Percentiles rank a stretch among this genome's conserved stretches.
These are phyloP conservation scores for Macrotyloma uniflorum DNA, from an alignment of 306 rosid genomes.

Conservation along the genomic window DNA sequence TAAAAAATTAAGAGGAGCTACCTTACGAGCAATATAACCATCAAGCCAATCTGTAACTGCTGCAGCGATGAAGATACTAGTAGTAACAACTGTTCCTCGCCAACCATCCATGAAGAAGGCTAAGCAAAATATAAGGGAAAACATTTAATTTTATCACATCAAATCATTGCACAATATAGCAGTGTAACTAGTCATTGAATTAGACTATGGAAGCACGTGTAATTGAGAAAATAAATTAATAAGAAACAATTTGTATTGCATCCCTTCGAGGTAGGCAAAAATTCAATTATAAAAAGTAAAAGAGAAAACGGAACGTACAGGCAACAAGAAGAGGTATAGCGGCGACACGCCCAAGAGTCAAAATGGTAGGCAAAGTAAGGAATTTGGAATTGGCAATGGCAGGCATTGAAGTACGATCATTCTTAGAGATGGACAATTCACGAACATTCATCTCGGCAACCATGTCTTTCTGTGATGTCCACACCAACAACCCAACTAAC, in stretches of 20 bases:
- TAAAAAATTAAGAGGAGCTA: slow-evolving; percentile 25
- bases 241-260: slow-evolving; percentile 1
- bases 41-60: slow-evolving; percentile 99
- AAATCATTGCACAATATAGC: background rate
- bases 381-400: slow-evolving; percentile 55
- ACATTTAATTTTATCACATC: background rate
- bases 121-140: slow-evolving; percentile 32
- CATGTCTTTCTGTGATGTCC: slow-evolving; percentile 58
- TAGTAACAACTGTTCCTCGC: slow-evolving; percentile 85
- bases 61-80: slow-evolving; percentile 78
- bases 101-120: slow-evolving; percentile 82
- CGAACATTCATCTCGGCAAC: slow-evolving; percentile 60
- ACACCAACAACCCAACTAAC: slow-evolving; percentile 34
- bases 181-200: background rate
- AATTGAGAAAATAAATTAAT: background rate
- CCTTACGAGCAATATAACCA: slow-evolving; percentile 96
- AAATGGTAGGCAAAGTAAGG: slow-evolving; percentile 85
- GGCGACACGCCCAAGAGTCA: slow-evolving; percentile 91
- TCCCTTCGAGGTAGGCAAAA: background rate
- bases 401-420: slow-evolving; percentile 42
- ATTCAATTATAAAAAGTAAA: background rate
- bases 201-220: background rate
- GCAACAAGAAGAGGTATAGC: slow-evolving; percentile 76
- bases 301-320: slow-evolving; percentile 48
- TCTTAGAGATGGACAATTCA: slow-evolving; percentile 43